These are phyloP conservation scores for Botrytis byssoidea DNA, from an alignment of 2,329 filamentous ascomycete species.

Conservation along the genomic window DNA sequence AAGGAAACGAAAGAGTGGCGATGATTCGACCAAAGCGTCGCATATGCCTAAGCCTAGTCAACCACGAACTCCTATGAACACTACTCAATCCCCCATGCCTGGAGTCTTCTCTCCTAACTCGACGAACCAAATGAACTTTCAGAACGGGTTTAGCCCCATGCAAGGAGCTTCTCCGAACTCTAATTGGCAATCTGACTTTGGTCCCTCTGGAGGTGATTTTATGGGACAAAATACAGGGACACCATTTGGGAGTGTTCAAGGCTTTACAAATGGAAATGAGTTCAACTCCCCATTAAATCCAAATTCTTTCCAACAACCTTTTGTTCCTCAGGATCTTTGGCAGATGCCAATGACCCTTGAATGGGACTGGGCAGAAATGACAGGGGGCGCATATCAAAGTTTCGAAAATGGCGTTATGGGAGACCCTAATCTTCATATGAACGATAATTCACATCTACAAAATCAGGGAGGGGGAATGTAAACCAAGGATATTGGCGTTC, in stretches of 20 bases:
- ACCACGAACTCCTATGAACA: constrained; percentile 34
- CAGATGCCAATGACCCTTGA: constrained; percentile 95
- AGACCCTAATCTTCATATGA: constrained; percentile 30
- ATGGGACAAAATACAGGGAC: constrained; percentile 32
- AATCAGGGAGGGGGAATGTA: constrained; percentile 25
- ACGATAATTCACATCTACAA: constrained; percentile 33
- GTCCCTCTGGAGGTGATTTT: constrained; percentile 29
- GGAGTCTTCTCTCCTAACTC: constrained; percentile 34
- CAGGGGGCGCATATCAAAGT: constrained; percentile 61
- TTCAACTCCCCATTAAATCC: constrained; percentile 37
- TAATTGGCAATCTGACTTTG: constrained; percentile 31
- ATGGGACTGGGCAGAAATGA: constrained; percentile 69
- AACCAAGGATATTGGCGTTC: constrained; percentile 10
- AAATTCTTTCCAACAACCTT: constrained; percentile 71
- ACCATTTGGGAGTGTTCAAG: constrained; percentile 35
- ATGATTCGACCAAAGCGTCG: constrained; percentile 40
- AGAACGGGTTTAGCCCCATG: constrained; percentile 35
- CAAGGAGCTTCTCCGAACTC: constrained; percentile 29
- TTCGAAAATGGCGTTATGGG: constrained; percentile 56
- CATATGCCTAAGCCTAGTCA: constrained; percentile 21
- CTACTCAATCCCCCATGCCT: constrained; percentile 29
- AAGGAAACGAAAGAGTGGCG: constrained; percentile 79
- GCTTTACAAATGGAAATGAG: constrained; percentile 34
- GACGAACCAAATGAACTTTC: constrained; percentile 31
- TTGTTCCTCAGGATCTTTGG: constrained; percentile 91